Evolutionary conservation across 148 eudicot genomes (phyloP).

Genomic region (Rhododendron vialii): DNA sequence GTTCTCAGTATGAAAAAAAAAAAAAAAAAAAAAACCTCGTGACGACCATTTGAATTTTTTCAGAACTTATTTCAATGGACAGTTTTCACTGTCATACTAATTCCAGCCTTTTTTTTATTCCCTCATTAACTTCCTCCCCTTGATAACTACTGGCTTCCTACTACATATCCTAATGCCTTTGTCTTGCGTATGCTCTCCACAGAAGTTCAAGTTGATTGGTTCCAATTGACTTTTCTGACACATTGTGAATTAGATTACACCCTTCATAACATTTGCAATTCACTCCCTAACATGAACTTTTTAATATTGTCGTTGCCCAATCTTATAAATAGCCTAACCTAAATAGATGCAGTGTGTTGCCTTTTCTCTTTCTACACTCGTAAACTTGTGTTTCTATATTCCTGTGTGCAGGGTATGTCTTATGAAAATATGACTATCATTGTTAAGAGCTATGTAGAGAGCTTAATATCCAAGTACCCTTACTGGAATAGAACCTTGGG

Average conservation of each 20-base stretch:
- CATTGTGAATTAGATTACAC: not conserved
- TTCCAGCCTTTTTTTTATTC: not conserved
- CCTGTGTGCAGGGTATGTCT: constrained; percentile 68
- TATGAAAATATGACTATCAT: constrained; percentile 86
- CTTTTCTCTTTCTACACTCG: not conserved
- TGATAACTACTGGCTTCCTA: not conserved
- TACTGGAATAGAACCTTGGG: constrained; percentile 96
- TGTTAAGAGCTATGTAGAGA: constrained; percentile 70
- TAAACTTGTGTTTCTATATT: not conserved
- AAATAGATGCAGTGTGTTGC: not conserved
- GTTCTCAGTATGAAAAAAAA: not conserved
- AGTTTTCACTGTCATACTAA: not conserved
- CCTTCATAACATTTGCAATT: not conserved
- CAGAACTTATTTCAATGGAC: not conserved
- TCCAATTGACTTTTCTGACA: not conserved
- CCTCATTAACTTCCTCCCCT: not conserved
- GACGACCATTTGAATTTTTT: not conserved
- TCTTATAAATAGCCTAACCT: not conserved
- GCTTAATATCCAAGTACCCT: constrained; percentile 77
- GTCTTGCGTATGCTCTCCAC: not conserved
- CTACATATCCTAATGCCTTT: not conserved
- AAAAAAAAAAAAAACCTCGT: not conserved
- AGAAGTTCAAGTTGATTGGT: not conserved
- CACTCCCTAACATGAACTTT: not conserved
- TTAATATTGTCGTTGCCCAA: not conserved